These are phyloP conservation scores for Neonothopanus nambi DNA, from an alignment of 1,284 basidiomycete genomes.

Conservation along the genomic window DNA sequence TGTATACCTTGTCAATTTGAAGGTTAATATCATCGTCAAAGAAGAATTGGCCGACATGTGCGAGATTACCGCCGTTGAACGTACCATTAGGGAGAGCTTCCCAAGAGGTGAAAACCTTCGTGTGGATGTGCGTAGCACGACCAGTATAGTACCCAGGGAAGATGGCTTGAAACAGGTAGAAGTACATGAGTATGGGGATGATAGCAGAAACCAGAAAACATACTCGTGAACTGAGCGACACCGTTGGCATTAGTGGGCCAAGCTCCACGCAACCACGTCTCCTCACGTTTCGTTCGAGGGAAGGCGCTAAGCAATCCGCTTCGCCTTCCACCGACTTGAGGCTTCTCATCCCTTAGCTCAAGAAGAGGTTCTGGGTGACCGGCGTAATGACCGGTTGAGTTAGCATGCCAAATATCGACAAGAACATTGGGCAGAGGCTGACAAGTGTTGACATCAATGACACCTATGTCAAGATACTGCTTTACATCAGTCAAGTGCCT, in stretches of 20 bases:
- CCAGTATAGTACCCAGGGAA: constrained; percentile 69
- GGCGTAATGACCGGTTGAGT: constrained; percentile 54
- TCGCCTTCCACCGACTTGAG: constrained; percentile 44
- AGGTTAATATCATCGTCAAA: constrained; percentile 61
- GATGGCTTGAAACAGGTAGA: constrained; percentile 41
- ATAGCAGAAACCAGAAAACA: constrained; percentile 13
- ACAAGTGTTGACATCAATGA: constrained; percentile 76
- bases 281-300: constrained; percentile 39
- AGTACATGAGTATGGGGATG: background rate
- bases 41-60: constrained; percentile 67
- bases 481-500: background rate
- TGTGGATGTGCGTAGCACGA: constrained; percentile 53
- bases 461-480: constrained; percentile 63
- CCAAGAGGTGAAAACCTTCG: constrained; percentile 48
- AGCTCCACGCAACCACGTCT: constrained; percentile 65
- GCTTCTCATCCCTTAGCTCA: constrained; percentile 40
- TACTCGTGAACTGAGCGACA: constrained; percentile 62
- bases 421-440: constrained; percentile 65
- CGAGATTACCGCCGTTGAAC: constrained; percentile 36
- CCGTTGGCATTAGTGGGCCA: constrained; percentile 68
- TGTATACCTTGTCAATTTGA: constrained; percentile 36
- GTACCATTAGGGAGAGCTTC: constrained; percentile 41
- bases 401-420: constrained; percentile 72
- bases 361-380: constrained; percentile 46
- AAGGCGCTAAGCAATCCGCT: constrained; percentile 40